A percentile compares a stretch with the other conserved stretches of the same genome.
Conservation (phyloP, 768 basidiomycete species). For the Dacryopinax spathularia region DNA sequence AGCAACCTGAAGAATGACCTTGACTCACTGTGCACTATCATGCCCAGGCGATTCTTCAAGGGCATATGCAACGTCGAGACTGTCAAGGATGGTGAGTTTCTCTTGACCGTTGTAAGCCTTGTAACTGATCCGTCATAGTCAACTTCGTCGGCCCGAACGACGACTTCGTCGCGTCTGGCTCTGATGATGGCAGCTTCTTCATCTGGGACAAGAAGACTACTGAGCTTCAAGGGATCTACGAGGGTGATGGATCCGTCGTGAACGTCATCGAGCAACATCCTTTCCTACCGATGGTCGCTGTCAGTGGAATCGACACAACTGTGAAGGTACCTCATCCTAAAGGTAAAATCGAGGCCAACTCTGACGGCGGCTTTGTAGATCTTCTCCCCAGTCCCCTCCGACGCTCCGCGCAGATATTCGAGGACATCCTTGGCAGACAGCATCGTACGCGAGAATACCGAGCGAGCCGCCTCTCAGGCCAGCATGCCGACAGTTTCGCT, state of each 20-base stretch:
- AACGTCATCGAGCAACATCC: constrained; percentile 75
- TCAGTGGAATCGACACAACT: constrained; percentile 74
- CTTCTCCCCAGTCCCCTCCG: background rate
- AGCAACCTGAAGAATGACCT: constrained; percentile 12
- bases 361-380: background rate
- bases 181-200: constrained; percentile 65
- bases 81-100: constrained; percentile 58
- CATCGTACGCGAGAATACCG: background rate
- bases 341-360: background rate
- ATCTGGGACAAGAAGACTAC: constrained; percentile 65
- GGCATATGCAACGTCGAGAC: constrained; percentile 72
- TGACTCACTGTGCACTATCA: constrained; percentile 33
- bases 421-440: background rate
- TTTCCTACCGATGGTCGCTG: constrained; percentile 62
- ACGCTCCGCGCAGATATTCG: background rate
- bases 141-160: constrained; percentile 71
- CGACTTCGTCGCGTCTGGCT: constrained; percentile 68
- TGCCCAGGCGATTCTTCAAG: constrained; percentile 46
- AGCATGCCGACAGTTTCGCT: background rate
- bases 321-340: constrained; percentile 44
- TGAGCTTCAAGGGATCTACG: constrained; percentile 55
- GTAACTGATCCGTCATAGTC: constrained; percentile 30
- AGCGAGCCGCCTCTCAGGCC: background rate
- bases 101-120: background rate
- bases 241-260: constrained; percentile 68